Conservation (phyloP, 2,329 filamentous ascomycete genomes). For the Cordyceps cateniannulata region DNA sequence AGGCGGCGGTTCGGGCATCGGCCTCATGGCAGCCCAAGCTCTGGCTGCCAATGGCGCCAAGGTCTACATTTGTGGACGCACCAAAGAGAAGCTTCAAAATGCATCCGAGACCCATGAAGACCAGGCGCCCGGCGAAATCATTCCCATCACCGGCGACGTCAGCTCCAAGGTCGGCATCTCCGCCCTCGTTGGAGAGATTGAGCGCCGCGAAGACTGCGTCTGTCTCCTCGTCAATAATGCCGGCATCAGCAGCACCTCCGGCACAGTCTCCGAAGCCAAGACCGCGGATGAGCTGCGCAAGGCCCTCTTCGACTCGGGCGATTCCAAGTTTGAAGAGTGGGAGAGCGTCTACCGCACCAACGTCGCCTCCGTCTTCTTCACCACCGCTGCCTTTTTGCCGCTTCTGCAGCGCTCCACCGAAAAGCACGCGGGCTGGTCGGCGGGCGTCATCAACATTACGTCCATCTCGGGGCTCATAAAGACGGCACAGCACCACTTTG, state of each 20-base stretch:
- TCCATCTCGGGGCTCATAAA: conserved; percentile 60
- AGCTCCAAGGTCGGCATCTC: conserved; percentile 54
- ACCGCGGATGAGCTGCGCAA: conserved; percentile 47
- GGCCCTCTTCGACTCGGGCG: conserved; percentile 61
- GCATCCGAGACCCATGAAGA: conserved; percentile 53
- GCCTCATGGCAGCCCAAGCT: conserved; percentile 62
- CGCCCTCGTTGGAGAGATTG: conserved; percentile 51
- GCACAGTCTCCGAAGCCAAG: conserved; percentile 34
- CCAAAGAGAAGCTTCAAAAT: conserved; percentile 54
- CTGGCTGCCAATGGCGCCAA: conserved; percentile 61
- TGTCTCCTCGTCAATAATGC: conserved; percentile 65
- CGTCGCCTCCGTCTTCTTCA: conserved; percentile 62
- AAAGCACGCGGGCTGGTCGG: conserved; percentile 40
- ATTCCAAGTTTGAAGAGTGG: conserved; percentile 60
- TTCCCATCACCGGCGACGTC: conserved; percentile 56
- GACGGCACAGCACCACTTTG: conserved; percentile 56
- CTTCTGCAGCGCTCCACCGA: conserved; percentile 49
- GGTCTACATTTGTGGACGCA: conserved; percentile 65
- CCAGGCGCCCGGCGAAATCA: conserved; percentile 47
- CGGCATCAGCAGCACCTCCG: conserved; percentile 51
- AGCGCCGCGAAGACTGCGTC: conserved; percentile 48
- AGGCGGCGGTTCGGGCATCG: conserved; percentile 56
- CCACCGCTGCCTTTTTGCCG: conserved; percentile 56
- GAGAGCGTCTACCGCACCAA: conserved; percentile 67
- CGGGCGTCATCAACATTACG: conserved; percentile 62